Conservation (phyloP, 73 alveolate genomes). For the Durusdinium trenchii region DNA sequence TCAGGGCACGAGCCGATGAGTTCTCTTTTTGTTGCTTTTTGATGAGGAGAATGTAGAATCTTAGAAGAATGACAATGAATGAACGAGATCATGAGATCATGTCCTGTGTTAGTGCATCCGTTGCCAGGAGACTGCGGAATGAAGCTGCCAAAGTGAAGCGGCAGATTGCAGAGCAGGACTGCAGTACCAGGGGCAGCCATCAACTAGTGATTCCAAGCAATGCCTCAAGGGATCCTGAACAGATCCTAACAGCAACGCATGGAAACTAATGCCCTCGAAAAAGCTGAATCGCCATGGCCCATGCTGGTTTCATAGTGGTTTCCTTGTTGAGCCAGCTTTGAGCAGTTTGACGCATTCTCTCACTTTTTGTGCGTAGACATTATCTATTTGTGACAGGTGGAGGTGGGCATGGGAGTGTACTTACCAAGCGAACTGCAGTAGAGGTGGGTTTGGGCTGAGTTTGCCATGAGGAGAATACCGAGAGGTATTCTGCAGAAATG, state of each 20-base stretch:
- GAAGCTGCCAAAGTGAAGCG: constrained; percentile 69
- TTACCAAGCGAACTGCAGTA: too few species aligned
- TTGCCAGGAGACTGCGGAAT: constrained; percentile 48
- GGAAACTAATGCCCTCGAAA: too few species aligned
- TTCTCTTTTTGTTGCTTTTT: too few species aligned
- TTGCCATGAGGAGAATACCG: background rate
- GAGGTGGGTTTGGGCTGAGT: background rate
- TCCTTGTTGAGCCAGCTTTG: too few species aligned
- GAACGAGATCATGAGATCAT: background rate
- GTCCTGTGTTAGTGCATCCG: background rate
- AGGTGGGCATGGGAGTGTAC: too few species aligned
- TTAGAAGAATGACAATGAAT: background rate
- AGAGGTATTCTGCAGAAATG: background rate
- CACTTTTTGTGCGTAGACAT: too few species aligned
- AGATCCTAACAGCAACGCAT: too few species aligned
- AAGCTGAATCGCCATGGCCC: too few species aligned
- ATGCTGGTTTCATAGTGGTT: too few species aligned
- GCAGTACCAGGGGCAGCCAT: background rate
- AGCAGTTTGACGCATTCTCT: too few species aligned
- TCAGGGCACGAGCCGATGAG: background rate
- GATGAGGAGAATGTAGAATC: background rate
- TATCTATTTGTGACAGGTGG: too few species aligned
- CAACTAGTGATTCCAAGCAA: background rate
- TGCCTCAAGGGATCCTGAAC: too few species aligned
- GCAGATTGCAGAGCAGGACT: constrained; percentile 49